phyloP scores from a whole-genome alignment of 176 grass and related monocot species.

The Leersia perrieri region DNA sequence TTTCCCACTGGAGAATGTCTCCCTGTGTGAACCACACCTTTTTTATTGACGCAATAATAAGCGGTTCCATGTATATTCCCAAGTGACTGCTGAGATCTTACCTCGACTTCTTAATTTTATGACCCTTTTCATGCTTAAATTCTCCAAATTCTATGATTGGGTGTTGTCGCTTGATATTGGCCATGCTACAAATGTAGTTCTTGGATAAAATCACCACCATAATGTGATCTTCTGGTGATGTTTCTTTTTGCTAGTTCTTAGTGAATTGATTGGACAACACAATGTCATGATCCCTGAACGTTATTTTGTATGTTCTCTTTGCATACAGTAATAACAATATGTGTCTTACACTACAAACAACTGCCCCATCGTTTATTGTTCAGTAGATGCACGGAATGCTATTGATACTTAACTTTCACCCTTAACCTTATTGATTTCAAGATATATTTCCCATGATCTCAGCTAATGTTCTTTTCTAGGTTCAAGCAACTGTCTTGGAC shows the following conservation, averaged over 20 bases:
- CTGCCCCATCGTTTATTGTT: neutral
- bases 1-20: neutral
- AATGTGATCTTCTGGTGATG: neutral
- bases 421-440: neutral
- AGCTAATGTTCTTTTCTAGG: constrained; percentile 54
- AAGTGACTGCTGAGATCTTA: neutral
- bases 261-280: constrained; percentile 7
- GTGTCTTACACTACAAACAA: neutral
- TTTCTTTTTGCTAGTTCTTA: neutral
- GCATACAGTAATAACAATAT: neutral
- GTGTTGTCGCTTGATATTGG: neutral
- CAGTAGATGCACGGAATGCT: neutral
- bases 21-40: constrained; percentile 3
- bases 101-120: neutral
- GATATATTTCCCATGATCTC: neutral
- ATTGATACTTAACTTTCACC: neutral
- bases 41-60: neutral
- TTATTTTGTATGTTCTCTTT: neutral
- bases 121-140: neutral
- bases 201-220: neutral
- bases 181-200: neutral
- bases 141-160: neutral
- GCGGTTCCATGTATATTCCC: neutral
- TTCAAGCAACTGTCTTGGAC: constrained; percentile 65
- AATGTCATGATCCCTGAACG: neutral